Evolutionary conservation across 495 filamentous ascomycete genomes (phyloP).

Genomic region (Barbatosphaeria neglecta): DNA sequence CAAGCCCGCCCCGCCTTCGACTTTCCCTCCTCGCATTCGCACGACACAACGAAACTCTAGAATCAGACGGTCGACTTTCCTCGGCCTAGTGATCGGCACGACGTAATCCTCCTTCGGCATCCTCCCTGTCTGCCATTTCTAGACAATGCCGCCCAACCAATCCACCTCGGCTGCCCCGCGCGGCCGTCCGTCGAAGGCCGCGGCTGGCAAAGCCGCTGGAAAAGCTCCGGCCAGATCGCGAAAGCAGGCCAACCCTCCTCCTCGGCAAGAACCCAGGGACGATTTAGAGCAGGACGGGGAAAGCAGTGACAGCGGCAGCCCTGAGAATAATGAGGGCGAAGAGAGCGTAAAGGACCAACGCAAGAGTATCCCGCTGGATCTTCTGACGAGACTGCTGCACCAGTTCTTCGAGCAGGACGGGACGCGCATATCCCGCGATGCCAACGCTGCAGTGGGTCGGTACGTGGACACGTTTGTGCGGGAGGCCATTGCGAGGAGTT

Average conservation of each 20-base stretch:
- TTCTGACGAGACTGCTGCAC: conserved; percentile 66
- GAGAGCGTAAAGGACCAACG: conserved; percentile 19
- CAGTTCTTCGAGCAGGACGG: conserved; percentile 61
- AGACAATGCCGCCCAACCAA: conserved; percentile 4
- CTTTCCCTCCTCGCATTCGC: too few species aligned
- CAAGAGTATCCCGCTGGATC: conserved; percentile 53
- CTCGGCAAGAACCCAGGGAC: neutral
- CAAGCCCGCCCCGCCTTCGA: too few species aligned
- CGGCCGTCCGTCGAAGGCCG: conserved; percentile 1
- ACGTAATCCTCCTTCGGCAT: neutral
- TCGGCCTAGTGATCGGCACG: too few species aligned
- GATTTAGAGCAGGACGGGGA: neutral
- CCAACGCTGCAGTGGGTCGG: conserved; percentile 64
- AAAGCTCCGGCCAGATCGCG: neutral
- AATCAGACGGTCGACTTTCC: too few species aligned
- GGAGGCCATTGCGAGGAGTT: conserved; percentile 78
- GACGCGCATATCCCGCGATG: conserved; percentile 68
- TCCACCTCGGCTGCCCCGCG: neutral
- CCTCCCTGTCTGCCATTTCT: too few species aligned
- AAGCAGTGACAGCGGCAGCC: conserved; percentile 8
- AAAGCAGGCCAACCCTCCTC: neutral
- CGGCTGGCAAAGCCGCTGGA: neutral
- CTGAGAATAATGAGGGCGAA: conserved; percentile 9
- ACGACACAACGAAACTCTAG: too few species aligned
- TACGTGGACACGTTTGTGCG: conserved; percentile 89